A percentile compares a stretch with the other conserved stretches of the same genome.
These are phyloP conservation scores for Boletus huronensis DNA, from an alignment of 768 basidiomycete genomes.

Conservation along the genomic window DNA sequence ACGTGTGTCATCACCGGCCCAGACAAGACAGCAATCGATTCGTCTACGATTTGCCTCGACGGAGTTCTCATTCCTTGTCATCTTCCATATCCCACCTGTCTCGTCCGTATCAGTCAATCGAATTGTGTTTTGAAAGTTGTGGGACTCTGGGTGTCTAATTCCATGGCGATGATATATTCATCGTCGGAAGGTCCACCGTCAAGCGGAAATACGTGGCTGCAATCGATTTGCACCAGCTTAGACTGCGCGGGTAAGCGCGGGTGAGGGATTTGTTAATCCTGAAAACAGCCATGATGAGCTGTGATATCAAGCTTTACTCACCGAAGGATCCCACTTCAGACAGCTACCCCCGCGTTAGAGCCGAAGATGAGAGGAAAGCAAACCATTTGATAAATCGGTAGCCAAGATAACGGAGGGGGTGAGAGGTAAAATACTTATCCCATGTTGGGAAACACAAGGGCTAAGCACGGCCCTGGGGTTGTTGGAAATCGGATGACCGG, in stretches of 20 bases:
- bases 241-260: neutral
- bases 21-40: neutral
- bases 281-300: neutral
- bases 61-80: neutral
- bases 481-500: neutral
- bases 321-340: neutral
- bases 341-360: neutral
- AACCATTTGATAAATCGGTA: neutral
- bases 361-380: neutral
- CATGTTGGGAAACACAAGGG: neutral
- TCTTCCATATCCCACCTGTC: neutral
- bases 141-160: neutral
- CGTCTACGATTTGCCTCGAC: neutral
- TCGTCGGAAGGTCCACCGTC: neutral
- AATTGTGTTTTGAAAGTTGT: neutral
- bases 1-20: neutral
- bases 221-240: neutral
- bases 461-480: neutral
- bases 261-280: neutral
- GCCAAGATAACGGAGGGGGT: neutral
- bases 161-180: neutral
- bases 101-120: neutral
- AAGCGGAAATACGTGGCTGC: slow-evolving; percentile 1
- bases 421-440: neutral
- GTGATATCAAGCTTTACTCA: neutral